Evolutionary conservation across 176 grass and related monocot genomes (phyloP), one percentile per base, ranked within the genome.

Genomic region (sorghum (Sorghum bicolor)): DNA sequence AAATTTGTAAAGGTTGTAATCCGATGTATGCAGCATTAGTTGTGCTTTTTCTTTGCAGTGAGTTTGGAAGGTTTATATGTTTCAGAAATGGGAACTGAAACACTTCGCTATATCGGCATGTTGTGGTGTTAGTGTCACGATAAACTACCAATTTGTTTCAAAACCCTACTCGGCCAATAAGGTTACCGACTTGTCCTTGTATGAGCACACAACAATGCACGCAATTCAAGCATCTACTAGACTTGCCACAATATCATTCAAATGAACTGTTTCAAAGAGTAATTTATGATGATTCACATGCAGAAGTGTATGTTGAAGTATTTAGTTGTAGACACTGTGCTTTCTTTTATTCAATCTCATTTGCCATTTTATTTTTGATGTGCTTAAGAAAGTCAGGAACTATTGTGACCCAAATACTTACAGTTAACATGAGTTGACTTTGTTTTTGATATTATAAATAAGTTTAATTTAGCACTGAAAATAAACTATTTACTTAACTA

Each of bases 1-100:
- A 3, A 3, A 55, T 36, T 47, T 79, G 39, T 79, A 44, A 85
- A 69, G 62, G 37, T 25, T 78, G 17, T 41, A 75, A 32, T 87
- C 20, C 9, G 30, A 57, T 87, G 44, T 81, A 87, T 67, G 31
- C 31, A 44, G 45, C 13, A 19, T 30, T 8, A 28, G 32, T 7
- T 80, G 10, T 10, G 1, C 5, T n/a, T 58, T 31, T 80, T 74
- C 41, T 39, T 33, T 61, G 7, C n/a, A n/a, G n/a, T n/a, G 10
- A 62, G 37, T 37, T 20, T 19, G 11, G 16, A 48, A 28, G 5
- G 43, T 52, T 74, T 50, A 14, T 13, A 3, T 67, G 37, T 16
- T 11, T 61, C 11, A 62, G 5, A 52, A 77, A 2, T 32, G 19
- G 14, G 13, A 57, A n/a, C n/a, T n/a, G n/a, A n/a, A n/a, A 30